These are phyloP conservation scores for Pyrus betulifolia DNA, from an alignment of 306 rosid genomes.

Conservation along the genomic window DNA sequence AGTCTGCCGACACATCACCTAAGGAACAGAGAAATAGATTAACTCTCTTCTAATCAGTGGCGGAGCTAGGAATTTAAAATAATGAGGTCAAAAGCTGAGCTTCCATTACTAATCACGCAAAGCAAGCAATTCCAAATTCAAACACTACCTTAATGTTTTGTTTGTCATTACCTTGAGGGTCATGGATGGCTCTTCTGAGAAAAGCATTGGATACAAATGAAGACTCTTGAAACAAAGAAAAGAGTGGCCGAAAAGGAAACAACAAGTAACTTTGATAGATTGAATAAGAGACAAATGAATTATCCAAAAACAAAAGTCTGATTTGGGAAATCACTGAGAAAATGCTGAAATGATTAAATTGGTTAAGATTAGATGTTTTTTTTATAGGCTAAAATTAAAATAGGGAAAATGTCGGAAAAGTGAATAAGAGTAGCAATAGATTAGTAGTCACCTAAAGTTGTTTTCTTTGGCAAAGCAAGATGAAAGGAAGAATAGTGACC, in stretches of 20 bases:
- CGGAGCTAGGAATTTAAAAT: no score
- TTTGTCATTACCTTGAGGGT: no score
- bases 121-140: no score
- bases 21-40: not conserved
- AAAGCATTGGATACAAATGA: constrained; percentile 42
- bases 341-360: constrained; percentile 33
- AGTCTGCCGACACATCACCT: not conserved
- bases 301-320: constrained; percentile 48
- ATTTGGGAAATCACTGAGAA: constrained; percentile 62
- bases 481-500: no score
- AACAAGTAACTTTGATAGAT: constrained; percentile 47
- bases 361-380: not conserved
- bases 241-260: no score
- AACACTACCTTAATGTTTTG: no score
- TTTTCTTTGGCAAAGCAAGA: no score
- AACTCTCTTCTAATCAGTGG: no score
- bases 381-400: not conserved
- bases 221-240: constrained; percentile 32
- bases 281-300: constrained; percentile 66
- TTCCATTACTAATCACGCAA: no score
- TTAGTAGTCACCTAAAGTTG: no score
- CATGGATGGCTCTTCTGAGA: no score
- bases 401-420: not conserved
- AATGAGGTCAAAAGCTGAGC: no score
- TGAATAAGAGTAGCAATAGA: not conserved